Base-by-base conservation (phyloP, 1,139 yeast species). In the Geotrichum cucujoidarum region DNA sequence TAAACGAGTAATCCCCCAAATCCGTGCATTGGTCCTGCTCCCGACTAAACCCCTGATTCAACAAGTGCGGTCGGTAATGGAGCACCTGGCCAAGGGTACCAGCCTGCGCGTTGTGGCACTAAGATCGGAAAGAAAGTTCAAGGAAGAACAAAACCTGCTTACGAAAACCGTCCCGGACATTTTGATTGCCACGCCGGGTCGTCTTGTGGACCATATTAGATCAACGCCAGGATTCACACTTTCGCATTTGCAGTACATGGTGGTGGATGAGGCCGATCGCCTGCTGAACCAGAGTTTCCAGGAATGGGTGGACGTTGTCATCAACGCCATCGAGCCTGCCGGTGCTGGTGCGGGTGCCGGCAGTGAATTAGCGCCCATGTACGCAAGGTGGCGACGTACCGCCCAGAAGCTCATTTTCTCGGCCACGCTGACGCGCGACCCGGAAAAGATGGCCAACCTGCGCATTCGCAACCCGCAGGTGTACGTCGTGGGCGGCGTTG, bases 241-340 rank as follows among this genome's bases (percentile, higher is more conserved):
- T 50, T 65, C 69, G 20, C 70, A 75, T 51, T 70, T 92, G 52
- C 73, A 78, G 55, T 88, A 76, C 64, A 70, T 94, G 57, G 86
- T 92, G 2, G 78, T 92, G 37, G 99, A 92, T 68, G 99, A 92
- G 67, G 98, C 97, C 1, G 99, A 92, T 70, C 73, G 96, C 52
- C 71, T 92, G 49, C 74, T 92, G 55, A 88, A 88, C 62, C 97
- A 92, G 64, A 80, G 87, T 27, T 92, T 88, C 66, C 97, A 92
- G 65, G 88, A 88, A 63, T 92, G 99, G 99, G 80, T 90, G 55
- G 76, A 76, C 45, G 73, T 80, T 1, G 69, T 92, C n/a, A 75
- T 83, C 49, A 56, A 68, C 2, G 73, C 74, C 29, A 63, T 83
- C 29, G 77, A 77, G 33, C 59, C 61, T 2, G 42, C 46, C 22